Percentiles rank a stretch among this genome's conserved stretches.
phyloP scores from a whole-genome alignment of 2,329 filamentous ascomycete genomes.

The Blastomyces parvus region DNA sequence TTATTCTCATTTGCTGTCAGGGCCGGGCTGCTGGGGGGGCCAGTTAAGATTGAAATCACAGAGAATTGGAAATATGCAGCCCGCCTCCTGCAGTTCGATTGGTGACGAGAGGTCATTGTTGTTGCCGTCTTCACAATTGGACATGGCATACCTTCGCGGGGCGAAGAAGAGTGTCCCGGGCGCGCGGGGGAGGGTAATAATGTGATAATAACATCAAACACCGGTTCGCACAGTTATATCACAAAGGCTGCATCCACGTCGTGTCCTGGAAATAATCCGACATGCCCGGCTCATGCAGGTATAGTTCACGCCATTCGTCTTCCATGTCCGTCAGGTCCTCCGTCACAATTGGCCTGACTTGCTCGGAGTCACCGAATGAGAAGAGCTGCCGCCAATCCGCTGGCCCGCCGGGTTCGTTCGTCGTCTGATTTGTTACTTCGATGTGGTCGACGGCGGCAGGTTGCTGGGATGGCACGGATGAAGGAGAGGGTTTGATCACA shows the following conservation, averaged over 20 bases:
- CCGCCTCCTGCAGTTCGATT: neutral
- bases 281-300: conserved; percentile 36
- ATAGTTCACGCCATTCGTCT: conserved; percentile 39
- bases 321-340: conserved; percentile 34
- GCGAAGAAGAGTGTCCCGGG: neutral
- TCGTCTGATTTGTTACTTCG: conserved; percentile 17
- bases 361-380: conserved; percentile 31
- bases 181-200: too few relatives aligned
- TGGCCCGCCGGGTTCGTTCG: conserved; percentile 28
- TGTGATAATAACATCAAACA: neutral
- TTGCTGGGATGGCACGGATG: neutral
- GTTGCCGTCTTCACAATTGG: neutral
- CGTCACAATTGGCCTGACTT: conserved; percentile 29
- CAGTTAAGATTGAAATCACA: neutral
- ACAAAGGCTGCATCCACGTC: conserved; percentile 29
- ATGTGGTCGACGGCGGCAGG: conserved; percentile 4
- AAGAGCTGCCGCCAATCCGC: conserved; percentile 36
- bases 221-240: neutral
- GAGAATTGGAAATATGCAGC: neutral
- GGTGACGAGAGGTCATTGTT: neutral
- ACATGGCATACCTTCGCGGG: neutral
- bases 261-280: conserved; percentile 34
- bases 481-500: conserved; percentile 6
- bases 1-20: neutral
- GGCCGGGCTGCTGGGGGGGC: neutral